Base-by-base conservation (phyloP, 164 flowering plant genomes). In the Malania oleifera region DNA sequence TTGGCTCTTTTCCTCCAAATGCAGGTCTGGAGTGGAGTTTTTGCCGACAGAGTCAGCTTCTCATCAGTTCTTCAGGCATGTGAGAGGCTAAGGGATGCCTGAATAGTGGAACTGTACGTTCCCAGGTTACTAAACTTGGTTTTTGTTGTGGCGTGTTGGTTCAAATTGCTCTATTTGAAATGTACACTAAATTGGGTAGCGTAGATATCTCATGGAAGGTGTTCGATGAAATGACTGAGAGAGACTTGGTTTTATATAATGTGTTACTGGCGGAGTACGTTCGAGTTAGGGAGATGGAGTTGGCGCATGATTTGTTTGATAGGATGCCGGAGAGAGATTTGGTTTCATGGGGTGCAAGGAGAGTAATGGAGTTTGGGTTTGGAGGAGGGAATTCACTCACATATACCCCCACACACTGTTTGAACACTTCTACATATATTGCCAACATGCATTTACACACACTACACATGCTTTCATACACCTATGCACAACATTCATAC, bases 141-240 rank as follows among this genome's bases (percentile, higher is more conserved):
- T 74, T 77, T 59, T 41, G 60, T 17, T 64, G 44, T 25, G 78
- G 75, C 68, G 48, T 73, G 67, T 79, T 74, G 59, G 78, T 79
- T 54, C 69, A 63, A 26, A 70, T 75, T 1, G 79, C 75, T 31
- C 64, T 79, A 13, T 49, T 79, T 10, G 80, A 67, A 37, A 74
- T 70, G 74, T 75, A 73, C 46, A 67, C 77, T 0, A 75, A 55
- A 43, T 45, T 64, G 13, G 74, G 69, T 39, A 27, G 1, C 27
- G 39, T 70, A 2, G 68, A 63, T 23, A 39, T 18, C 59, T 67
- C 81, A 2, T 49, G 57, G 49, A 51, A 23, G 24, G 41, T 74
- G 10, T 72, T 77, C 8, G 68, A 68, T 54, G 68, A 74, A 44
- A 58, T 70, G 54, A 26, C 4, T 4, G 41, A 65, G 18, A 67